phyloP scores from a whole-genome alignment of 108 stramenopile species.

The Nannochloropsis gaditana region DNA sequence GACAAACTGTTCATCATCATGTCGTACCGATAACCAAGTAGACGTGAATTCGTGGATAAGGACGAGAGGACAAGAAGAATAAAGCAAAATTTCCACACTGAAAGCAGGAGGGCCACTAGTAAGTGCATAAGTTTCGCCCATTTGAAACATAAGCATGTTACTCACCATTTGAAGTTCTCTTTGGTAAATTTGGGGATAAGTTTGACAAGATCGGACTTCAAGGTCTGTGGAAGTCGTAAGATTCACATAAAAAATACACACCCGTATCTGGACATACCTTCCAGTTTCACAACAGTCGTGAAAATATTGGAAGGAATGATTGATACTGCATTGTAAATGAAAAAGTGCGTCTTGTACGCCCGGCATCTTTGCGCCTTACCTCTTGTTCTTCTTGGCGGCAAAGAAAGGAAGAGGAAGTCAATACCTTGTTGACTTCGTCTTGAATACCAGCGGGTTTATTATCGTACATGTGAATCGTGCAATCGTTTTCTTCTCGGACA shows the following conservation, averaged over 20 bases:
- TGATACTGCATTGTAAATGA: too few species aligned
- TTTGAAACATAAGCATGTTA: background rate
- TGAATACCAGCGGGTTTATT: background rate
- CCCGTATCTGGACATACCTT: too few species aligned
- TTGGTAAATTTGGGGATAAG: background rate
- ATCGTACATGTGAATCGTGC: background rate
- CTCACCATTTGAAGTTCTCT: slow-evolving; percentile 5
- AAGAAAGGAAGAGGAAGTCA: background rate
- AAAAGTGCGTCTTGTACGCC: background rate
- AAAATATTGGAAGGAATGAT: too few species aligned
- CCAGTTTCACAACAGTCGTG: too few species aligned
- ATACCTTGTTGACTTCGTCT: background rate
- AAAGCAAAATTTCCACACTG: too few species aligned
- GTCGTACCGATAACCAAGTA: too few species aligned
- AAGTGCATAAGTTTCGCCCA: too few species aligned
- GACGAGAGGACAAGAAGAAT: too few species aligned
- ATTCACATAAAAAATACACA: too few species aligned
- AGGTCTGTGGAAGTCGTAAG: background rate
- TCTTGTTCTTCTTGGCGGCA: background rate
- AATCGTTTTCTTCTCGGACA: background rate
- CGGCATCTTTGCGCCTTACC: background rate
- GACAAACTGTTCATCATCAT: too few species aligned
- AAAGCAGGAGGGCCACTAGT: too few species aligned
- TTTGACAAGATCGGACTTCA: background rate
- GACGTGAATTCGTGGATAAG: too few species aligned